phyloP scores from a whole-genome alignment of 192 early-diverging fungal species.

The Umbelopsis ramanniana region DNA sequence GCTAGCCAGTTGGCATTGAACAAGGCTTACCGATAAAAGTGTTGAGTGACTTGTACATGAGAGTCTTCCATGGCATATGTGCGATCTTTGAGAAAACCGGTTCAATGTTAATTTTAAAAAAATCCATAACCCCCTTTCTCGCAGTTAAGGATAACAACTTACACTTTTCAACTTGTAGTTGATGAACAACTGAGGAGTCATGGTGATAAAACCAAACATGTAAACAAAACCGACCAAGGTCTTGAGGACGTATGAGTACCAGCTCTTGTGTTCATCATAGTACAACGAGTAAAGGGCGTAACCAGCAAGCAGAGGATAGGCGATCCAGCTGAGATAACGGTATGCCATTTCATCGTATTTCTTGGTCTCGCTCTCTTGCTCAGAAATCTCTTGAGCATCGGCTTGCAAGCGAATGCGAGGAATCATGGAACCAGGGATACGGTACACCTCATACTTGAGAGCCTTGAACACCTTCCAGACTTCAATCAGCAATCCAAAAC shows the following conservation, averaged over 20 bases:
- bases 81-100: conserved; percentile 68
- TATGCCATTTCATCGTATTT: conserved; percentile 81
- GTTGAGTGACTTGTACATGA: conserved; percentile 86
- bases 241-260: conserved; percentile 87
- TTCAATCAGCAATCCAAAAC: conserved; percentile 83
- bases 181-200: conserved; percentile 91
- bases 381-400: conserved; percentile 41
- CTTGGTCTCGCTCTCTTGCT: conserved; percentile 60
- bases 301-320: conserved; percentile 75
- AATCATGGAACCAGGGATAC: conserved; percentile 31
- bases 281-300: conserved; percentile 84
- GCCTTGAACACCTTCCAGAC: conserved; percentile 92
- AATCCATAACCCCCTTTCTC: no score
- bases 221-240: conserved; percentile 93
- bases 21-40: conserved; percentile 55
- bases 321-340: conserved; percentile 77
- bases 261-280: conserved; percentile 88
- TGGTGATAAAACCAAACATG: conserved; percentile 81
- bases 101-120: no score
- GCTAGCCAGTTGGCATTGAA: not conserved
- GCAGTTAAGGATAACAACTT: conserved; percentile 12
- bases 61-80: conserved; percentile 93
- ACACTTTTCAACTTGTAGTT: conserved; percentile 84
- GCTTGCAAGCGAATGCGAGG: conserved; percentile 30
- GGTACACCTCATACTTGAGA: conserved; percentile 63